Percentiles rank a stretch among this genome's conserved stretches.
Evolutionary conservation across 495 filamentous ascomycete genomes (phyloP).

Genomic region (Lasiosphaeria miniovina): DNA sequence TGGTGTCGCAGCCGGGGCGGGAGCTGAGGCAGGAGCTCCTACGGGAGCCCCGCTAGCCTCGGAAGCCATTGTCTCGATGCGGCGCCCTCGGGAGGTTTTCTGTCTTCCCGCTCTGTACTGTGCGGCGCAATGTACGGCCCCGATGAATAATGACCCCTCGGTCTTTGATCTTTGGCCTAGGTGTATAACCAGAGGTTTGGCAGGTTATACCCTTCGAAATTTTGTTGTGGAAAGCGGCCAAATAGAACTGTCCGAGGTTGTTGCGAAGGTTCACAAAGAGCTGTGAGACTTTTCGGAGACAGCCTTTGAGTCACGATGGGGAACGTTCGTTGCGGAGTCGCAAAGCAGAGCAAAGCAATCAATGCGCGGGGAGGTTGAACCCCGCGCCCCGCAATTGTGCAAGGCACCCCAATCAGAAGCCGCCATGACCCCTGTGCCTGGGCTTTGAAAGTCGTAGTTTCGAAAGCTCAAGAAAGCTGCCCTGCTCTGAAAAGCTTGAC

Average conservation of each 20-base stretch:
- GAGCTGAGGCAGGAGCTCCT: slow-evolving; percentile 8
- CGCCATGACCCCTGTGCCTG: background rate
- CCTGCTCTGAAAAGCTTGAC: background rate
- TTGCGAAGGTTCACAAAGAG: background rate
- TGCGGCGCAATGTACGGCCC: background rate
- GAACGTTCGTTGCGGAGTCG: background rate
- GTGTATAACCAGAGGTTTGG: too few species aligned
- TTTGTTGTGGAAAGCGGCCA: too few species aligned
- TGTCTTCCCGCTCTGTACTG: too few species aligned
- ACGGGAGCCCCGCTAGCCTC: slow-evolving; percentile 21
- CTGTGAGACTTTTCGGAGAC: background rate
- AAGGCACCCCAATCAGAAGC: slow-evolving; percentile 4
- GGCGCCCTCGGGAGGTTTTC: too few species aligned
- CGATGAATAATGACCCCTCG: too few species aligned
- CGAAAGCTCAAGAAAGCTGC: background rate
- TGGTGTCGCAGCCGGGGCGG: slow-evolving; percentile 1
- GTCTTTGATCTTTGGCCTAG: too few species aligned
- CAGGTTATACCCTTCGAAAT: too few species aligned
- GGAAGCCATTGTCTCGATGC: slow-evolving; percentile 22
- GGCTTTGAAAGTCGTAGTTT: too few species aligned
- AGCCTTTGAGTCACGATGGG: slow-evolving; percentile 6
- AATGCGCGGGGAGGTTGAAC: background rate
- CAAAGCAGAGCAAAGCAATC: background rate
- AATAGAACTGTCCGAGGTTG: background rate
- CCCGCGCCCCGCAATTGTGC: slow-evolving; percentile 9